These are phyloP conservation scores for Candida lessepsii DNA, from an alignment of 805 yeast species.

Conservation along the genomic window DNA sequence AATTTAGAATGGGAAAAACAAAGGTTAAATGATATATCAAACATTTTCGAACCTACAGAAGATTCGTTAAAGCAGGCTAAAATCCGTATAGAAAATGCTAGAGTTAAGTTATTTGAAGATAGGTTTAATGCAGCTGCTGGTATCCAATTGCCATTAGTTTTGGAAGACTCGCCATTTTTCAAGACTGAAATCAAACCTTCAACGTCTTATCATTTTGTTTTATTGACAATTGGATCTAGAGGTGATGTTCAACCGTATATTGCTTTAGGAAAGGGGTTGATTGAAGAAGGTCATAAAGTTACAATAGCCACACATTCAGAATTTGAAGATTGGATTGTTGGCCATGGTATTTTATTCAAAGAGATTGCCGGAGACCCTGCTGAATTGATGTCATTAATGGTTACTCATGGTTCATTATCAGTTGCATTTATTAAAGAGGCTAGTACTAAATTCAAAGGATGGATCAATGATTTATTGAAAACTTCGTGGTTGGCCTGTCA, in stretches of 20 bases:
- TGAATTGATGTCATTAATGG: slow-evolving; percentile 89
- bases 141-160: slow-evolving; percentile 62
- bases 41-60: slow-evolving; percentile 8
- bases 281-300: slow-evolving; percentile 79
- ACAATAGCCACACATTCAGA: slow-evolving; percentile 85
- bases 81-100: slow-evolving; percentile 50
- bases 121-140: slow-evolving; percentile 59
- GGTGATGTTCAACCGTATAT: slow-evolving; percentile 98
- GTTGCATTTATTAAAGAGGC: slow-evolving; percentile 84
- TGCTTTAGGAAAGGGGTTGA: slow-evolving; percentile 78
- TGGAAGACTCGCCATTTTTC: slow-evolving; percentile 62
- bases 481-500: slow-evolving; percentile 89
- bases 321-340: slow-evolving; percentile 70
- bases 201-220: slow-evolving; percentile 55
- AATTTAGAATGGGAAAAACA: slow-evolving; percentile 18
- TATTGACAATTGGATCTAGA: slow-evolving; percentile 88
- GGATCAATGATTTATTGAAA: slow-evolving; percentile 73
- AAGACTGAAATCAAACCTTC: slow-evolving; percentile 53
- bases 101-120: slow-evolving; percentile 66
- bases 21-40: slow-evolving; percentile 11
- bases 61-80: slow-evolving; percentile 18
- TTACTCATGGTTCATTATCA: slow-evolving; percentile 82
- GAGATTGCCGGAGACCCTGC: slow-evolving; percentile 92
- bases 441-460: slow-evolving; percentile 67
- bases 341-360: slow-evolving; percentile 65